These are phyloP conservation scores for Selaginella moellendorffii DNA, from an alignment of 75 land plant species.

Conservation along the genomic window DNA sequence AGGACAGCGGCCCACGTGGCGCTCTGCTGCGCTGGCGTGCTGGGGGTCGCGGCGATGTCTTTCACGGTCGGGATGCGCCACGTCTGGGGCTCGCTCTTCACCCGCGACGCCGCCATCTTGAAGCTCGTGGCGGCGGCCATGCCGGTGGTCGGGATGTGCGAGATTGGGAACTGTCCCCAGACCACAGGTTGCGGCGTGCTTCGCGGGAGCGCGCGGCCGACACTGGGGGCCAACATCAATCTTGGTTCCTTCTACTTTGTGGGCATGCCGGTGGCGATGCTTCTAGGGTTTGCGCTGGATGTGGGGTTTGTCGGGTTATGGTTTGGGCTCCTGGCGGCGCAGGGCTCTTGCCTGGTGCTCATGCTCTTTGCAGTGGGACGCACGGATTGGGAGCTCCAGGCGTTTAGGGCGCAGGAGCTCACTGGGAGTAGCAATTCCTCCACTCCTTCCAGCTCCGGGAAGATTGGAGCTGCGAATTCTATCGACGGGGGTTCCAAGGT, in stretches of 20 bases:
- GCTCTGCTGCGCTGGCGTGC: constrained; percentile 17
- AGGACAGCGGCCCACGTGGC: constrained; percentile 28
- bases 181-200: constrained; percentile 69
- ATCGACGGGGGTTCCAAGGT: too few species aligned
- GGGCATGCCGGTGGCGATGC: constrained; percentile 57
- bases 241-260: constrained; percentile 55
- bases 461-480: too few species aligned
- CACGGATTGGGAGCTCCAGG: constrained; percentile 44
- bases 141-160: constrained; percentile 58
- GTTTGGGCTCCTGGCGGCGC: constrained; percentile 53
- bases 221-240: constrained; percentile 45
- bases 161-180: constrained; percentile 65
- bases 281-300: constrained; percentile 27
- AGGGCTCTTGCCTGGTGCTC: constrained; percentile 31
- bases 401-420: constrained; percentile 5
- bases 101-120: constrained; percentile 30
- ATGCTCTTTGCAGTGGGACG: constrained; percentile 26
- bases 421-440: background rate
- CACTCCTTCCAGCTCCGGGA: too few species aligned
- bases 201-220: constrained; percentile 50
- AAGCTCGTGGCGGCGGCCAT: constrained; percentile 35
- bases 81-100: constrained; percentile 45
- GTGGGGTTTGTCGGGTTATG: constrained; percentile 39
- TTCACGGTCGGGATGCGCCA: constrained; percentile 38
- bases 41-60: constrained; percentile 33